Evolutionary conservation across 768 basidiomycete genomes (phyloP).

Genomic region (Tricholoma furcatifolium): DNA sequence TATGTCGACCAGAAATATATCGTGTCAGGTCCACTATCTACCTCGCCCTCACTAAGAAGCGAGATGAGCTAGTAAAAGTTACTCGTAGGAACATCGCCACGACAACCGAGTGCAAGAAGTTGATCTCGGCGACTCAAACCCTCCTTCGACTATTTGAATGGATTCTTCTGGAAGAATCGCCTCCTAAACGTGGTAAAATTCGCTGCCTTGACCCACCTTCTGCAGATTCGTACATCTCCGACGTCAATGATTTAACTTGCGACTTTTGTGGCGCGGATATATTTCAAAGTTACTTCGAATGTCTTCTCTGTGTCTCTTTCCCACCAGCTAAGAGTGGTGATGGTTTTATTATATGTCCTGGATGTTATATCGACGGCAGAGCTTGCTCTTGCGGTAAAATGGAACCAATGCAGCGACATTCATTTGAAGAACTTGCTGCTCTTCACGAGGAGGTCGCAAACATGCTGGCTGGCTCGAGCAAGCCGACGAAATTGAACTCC

Average conservation of each 20-base stretch:
- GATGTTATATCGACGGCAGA: slow-evolving; percentile 78
- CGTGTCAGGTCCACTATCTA: slow-evolving; percentile 68
- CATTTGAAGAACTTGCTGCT: slow-evolving; percentile 43
- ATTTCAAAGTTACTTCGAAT: slow-evolving; percentile 81
- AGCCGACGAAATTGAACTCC: neutral
- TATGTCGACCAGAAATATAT: slow-evolving; percentile 80
- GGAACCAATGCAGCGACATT: slow-evolving; percentile 58
- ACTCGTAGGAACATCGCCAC: slow-evolving; percentile 1
- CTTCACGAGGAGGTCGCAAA: slow-evolving; percentile 34
- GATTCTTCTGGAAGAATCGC: slow-evolving; percentile 50
- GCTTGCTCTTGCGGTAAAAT: slow-evolving; percentile 64
- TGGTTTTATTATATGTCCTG: slow-evolving; percentile 58
- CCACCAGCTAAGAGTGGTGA: slow-evolving; percentile 28
- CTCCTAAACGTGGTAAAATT: slow-evolving; percentile 22
- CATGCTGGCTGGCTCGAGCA: slow-evolving; percentile 9
- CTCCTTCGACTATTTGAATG: slow-evolving; percentile 49
- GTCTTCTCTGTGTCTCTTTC: slow-evolving; percentile 41
- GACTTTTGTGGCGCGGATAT: slow-evolving; percentile 84
- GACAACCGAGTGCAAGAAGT: neutral
- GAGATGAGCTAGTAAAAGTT: neutral
- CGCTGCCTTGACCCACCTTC: slow-evolving; percentile 12
- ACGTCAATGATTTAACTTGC: slow-evolving; percentile 42
- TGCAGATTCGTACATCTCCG: neutral
- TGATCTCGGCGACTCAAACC: slow-evolving; percentile 26
- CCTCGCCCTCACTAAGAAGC: slow-evolving; percentile 44